Evolutionary conservation across 192 early-diverging fungal species (phyloP).

Genomic region (Linnemannia hyalina): DNA sequence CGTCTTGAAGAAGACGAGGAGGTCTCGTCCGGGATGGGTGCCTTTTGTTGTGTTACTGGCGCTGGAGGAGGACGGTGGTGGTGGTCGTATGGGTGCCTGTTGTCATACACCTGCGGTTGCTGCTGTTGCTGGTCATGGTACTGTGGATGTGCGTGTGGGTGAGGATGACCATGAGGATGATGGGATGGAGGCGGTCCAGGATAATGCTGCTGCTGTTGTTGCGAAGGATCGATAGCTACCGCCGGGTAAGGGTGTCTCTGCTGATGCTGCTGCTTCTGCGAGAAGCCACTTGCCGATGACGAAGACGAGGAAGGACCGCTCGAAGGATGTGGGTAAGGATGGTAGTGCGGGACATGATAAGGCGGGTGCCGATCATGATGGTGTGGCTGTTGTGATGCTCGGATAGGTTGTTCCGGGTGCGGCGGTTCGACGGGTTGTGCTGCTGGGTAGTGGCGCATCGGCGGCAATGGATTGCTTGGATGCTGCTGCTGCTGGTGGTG

Average conservation of each 20-base stretch:
- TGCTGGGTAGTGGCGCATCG: background rate
- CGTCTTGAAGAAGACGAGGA: background rate
- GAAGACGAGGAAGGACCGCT: background rate
- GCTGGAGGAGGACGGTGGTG: background rate
- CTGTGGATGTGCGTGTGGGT: background rate
- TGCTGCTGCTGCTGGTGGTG: background rate
- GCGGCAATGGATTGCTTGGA: background rate
- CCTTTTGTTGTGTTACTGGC: background rate
- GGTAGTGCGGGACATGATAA: background rate
- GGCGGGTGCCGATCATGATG: background rate
- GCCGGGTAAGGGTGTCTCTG: background rate
- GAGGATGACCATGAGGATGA: background rate
- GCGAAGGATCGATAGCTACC: background rate
- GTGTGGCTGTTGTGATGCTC: background rate
- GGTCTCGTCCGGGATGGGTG: background rate
- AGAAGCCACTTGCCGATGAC: background rate
- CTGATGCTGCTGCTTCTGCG: background rate
- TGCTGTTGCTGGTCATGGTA: background rate
- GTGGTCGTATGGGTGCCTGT: background rate
- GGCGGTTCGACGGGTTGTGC: background rate
- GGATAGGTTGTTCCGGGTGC: conserved; percentile 1
- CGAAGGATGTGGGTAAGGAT: background rate
- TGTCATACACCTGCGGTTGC: background rate
- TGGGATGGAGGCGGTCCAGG: background rate
- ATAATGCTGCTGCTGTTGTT: background rate